phyloP scores from a whole-genome alignment of 106 monocot species.

The Posidonia australis region DNA sequence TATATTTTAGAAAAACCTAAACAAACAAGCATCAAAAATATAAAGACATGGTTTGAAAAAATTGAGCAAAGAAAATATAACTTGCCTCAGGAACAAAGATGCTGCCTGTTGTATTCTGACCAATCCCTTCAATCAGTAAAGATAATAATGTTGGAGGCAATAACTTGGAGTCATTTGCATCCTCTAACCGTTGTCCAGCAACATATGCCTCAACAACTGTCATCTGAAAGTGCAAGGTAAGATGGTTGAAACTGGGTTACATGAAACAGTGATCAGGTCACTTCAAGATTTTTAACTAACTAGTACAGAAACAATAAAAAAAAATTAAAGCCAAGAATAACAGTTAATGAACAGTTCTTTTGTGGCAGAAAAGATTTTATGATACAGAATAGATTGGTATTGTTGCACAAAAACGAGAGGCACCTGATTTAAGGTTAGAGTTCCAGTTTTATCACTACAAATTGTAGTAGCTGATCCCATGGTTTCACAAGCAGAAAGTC shows the following conservation, averaged over 20 bases:
- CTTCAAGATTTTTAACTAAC: too few species aligned
- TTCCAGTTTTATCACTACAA: constrained; percentile 96
- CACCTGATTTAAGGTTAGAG: constrained; percentile 82
- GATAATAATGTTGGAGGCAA: constrained; percentile 28
- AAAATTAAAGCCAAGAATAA: too few species aligned
- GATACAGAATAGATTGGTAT: too few species aligned
- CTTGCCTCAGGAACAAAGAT: constrained; percentile 71
- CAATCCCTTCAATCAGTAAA: constrained; percentile 71
- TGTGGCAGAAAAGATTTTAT: too few species aligned
- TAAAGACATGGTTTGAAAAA: too few species aligned
- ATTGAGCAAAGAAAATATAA: background rate
- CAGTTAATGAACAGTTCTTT: too few species aligned
- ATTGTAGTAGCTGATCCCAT: constrained; percentile 99
- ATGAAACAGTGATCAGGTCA: too few species aligned
- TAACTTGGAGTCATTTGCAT: constrained; percentile 28
- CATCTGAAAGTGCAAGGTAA: constrained; percentile 44
- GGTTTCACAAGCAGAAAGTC: constrained; percentile 97
- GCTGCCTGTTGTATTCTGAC: constrained; percentile 82
- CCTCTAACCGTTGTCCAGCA: constrained; percentile 49
- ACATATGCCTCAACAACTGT: constrained; percentile 78
- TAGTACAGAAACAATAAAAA: too few species aligned
- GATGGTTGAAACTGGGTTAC: background rate
- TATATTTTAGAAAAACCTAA: too few species aligned
- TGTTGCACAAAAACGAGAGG: background rate
- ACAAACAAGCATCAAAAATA: too few species aligned